Conservation (phyloP, 139 green algal genomes). For the Parachlorella kessleri region DNA sequence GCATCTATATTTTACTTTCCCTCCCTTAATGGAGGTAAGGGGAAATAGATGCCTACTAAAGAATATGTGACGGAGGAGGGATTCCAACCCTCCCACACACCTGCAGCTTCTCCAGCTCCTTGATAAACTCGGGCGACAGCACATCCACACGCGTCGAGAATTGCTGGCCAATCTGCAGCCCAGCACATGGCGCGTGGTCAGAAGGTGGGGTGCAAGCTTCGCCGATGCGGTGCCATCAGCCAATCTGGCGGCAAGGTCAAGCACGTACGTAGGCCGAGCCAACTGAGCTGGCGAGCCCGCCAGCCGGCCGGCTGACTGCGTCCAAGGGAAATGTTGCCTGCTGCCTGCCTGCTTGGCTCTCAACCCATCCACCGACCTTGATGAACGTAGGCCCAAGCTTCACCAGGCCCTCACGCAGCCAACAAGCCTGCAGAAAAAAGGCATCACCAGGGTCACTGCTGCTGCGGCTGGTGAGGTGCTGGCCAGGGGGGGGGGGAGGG, state of each 20-base stretch:
- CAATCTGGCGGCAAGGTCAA: too few relatives aligned
- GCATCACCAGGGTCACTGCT: too few relatives aligned
- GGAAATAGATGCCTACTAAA: too few relatives aligned
- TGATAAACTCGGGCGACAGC: slow-evolving; percentile 91
- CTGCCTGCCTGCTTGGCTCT: background rate
- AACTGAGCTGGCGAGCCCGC: background rate
- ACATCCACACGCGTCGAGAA: slow-evolving; percentile 79
- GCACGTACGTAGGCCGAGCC: too few relatives aligned
- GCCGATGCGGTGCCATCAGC: too few relatives aligned
- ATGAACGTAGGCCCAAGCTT: slow-evolving; percentile 89
- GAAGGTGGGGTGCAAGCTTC: background rate
- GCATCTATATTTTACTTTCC: too few relatives aligned
- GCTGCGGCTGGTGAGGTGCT: too few relatives aligned
- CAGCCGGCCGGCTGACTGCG: background rate
- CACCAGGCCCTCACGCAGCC: slow-evolving; percentile 92
- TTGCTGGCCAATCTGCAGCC: slow-evolving; percentile 82
- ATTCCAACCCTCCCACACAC: slow-evolving; percentile 21
- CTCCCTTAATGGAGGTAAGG: too few relatives aligned
- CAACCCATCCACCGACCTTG: slow-evolving; percentile 50
- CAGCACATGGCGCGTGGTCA: too few relatives aligned
- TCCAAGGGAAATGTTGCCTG: too few relatives aligned
- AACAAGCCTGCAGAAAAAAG: slow-evolving; percentile 75
- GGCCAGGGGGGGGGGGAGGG: too few relatives aligned
- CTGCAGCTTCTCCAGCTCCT: slow-evolving; percentile 96
- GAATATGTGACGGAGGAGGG: too few relatives aligned